phyloP scores from a whole-genome alignment of 441 rosid genomes.

The Populus hybrid region DNA sequence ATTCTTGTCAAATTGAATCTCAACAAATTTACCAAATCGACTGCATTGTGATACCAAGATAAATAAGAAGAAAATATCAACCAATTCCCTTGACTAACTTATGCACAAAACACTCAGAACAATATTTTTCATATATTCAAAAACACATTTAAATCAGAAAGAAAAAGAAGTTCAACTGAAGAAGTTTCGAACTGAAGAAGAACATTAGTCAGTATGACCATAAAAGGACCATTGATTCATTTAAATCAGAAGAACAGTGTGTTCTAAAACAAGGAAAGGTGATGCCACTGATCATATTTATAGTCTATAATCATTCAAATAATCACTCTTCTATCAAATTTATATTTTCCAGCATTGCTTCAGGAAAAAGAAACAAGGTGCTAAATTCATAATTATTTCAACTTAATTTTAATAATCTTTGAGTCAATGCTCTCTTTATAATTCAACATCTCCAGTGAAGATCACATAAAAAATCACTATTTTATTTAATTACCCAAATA shows the following conservation, averaged over 20 bases:
- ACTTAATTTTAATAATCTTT: not conserved
- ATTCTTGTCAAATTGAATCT: constrained; percentile 95
- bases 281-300: not conserved
- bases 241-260: not conserved
- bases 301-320: not conserved
- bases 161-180: not conserved
- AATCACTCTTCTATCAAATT: not conserved
- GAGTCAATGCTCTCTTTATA: not conserved
- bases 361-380: not conserved
- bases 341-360: not conserved
- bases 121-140: constrained; percentile 1
- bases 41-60: constrained; percentile 49
- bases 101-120: constrained; percentile 9
- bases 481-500: not conserved
- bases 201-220: not conserved
- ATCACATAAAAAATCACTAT: not conserved
- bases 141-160: too few relatives aligned
- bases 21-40: constrained; percentile 99
- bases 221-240: not conserved
- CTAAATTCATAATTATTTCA: not conserved
- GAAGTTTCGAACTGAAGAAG: not conserved
- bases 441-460: constrained; percentile 5
- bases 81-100: constrained; percentile 4
- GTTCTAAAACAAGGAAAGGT: not conserved
- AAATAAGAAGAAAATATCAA: constrained; percentile 6